phyloP scores from a whole-genome alignment of 805 yeast genomes.

The Phaffomyces thermotolerans region DNA sequence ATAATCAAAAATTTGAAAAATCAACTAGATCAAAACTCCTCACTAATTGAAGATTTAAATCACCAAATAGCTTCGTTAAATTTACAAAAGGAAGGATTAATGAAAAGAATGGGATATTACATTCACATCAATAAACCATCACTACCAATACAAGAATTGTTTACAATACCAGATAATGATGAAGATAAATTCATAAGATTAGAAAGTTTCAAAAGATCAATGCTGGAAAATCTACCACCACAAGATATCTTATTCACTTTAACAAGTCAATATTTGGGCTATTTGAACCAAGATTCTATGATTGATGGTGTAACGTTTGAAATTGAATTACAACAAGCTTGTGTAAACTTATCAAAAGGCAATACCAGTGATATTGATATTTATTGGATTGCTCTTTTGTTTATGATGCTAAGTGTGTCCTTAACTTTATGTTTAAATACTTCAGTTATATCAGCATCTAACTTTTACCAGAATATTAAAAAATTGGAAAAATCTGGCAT shows the following conservation, averaged over 20 bases:
- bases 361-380: slow-evolving; percentile 8
- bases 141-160: neutral
- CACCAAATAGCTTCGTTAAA: slow-evolving; percentile 2
- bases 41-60: slow-evolving; percentile 1
- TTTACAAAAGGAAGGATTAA: slow-evolving; percentile 8
- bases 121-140: neutral
- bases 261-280: slow-evolving; percentile 12
- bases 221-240: slow-evolving; percentile 10
- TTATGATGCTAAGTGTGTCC: slow-evolving; percentile 9
- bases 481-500: neutral
- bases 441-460: neutral
- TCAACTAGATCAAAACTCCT: slow-evolving; percentile 2
- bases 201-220: slow-evolving; percentile 3
- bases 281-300: slow-evolving; percentile 4
- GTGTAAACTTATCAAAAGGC: neutral
- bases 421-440: slow-evolving; percentile 8
- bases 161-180: slow-evolving; percentile 1
- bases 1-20: neutral
- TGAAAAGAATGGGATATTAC: slow-evolving; percentile 6
- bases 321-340: slow-evolving; percentile 9
- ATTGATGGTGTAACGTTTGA: slow-evolving; percentile 10
- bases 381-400: slow-evolving; percentile 8
- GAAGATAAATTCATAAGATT: slow-evolving; percentile 2
- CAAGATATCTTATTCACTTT: slow-evolving; percentile 7
- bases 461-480: neutral